phyloP scores from a whole-genome alignment of 2,329 filamentous ascomycete species.

The Aspergillus pseudonomiae region DNA sequence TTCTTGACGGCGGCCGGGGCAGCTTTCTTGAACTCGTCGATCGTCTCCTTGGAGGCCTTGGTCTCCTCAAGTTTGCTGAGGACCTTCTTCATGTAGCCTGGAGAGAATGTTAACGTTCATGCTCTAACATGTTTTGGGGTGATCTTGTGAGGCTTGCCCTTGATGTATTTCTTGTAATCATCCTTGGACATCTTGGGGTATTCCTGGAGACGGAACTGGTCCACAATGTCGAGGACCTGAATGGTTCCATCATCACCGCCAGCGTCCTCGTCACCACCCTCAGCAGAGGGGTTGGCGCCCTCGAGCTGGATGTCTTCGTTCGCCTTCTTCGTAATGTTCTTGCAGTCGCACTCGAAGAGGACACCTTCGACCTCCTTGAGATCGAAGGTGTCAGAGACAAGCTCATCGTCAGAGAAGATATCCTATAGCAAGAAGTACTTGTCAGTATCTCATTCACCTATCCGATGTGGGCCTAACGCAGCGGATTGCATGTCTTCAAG shows the following conservation, averaged over 20 bases:
- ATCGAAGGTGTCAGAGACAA: constrained; percentile 93
- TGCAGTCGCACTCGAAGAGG: constrained; percentile 89
- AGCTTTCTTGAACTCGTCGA: constrained; percentile 79
- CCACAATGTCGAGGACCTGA: constrained; percentile 86
- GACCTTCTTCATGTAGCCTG: constrained; percentile 90
- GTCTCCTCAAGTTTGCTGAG: constrained; percentile 70
- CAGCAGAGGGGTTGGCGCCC: constrained; percentile 95
- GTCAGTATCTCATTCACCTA: constrained; percentile 9
- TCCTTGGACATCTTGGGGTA: constrained; percentile 70
- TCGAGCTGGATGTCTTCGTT: constrained; percentile 63
- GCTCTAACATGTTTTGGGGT: constrained; percentile 14
- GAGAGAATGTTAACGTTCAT: constrained; percentile 4
- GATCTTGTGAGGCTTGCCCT: constrained; percentile 61
- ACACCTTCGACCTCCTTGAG: constrained; percentile 77
- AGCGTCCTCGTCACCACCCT: constrained; percentile 72
- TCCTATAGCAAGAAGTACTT: constrained; percentile 62
- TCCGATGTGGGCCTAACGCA: not conserved
- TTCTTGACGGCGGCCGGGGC: constrained; percentile 78
- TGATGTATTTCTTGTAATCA: constrained; percentile 78
- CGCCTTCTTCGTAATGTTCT: constrained; percentile 79
- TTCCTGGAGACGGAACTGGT: constrained; percentile 79
- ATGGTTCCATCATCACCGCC: constrained; percentile 65
- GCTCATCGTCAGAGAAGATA: constrained; percentile 85
- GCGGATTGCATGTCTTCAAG: not conserved
- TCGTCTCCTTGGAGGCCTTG: constrained; percentile 63